Percentiles rank a stretch among this genome's conserved stretches.
phyloP scores from a whole-genome alignment of 139 green algal species.

The Microglena sp. region DNA sequence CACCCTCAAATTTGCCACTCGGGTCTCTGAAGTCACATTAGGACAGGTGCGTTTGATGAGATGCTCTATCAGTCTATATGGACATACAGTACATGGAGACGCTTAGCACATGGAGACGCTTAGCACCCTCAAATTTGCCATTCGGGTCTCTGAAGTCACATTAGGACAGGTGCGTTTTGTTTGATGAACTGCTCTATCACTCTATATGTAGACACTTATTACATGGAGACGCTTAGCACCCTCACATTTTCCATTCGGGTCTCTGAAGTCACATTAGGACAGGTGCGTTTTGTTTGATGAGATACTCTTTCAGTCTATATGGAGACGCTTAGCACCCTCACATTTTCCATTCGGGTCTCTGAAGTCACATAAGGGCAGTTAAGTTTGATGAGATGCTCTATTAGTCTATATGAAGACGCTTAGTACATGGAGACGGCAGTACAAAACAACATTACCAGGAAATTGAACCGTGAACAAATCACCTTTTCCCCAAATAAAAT shows the following conservation, averaged over 20 bases:
- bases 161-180: neutral
- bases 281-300: constrained; percentile 23
- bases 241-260: constrained; percentile 81
- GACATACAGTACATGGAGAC: too few relatives aligned
- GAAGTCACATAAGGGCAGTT: neutral
- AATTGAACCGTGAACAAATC: too few relatives aligned
- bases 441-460: too few relatives aligned
- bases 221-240: constrained; percentile 67
- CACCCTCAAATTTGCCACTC: constrained; percentile 80
- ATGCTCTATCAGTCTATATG: too few relatives aligned
- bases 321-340: too few relatives aligned
- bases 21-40: constrained; percentile 81
- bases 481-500: neutral
- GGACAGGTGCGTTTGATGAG: constrained; percentile 42
- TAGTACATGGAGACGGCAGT: too few relatives aligned
- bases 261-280: constrained; percentile 79
- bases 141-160: neutral
- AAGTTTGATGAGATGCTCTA: neutral
- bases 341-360: too few relatives aligned
- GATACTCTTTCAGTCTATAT: too few relatives aligned
- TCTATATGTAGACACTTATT: constrained; percentile 39
- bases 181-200: too few relatives aligned
- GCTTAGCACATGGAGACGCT: too few relatives aligned
- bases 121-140: neutral
- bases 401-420: too few relatives aligned